phyloP scores from a whole-genome alignment of 768 basidiomycete genomes.

The Collybiopsis luxurians region DNA sequence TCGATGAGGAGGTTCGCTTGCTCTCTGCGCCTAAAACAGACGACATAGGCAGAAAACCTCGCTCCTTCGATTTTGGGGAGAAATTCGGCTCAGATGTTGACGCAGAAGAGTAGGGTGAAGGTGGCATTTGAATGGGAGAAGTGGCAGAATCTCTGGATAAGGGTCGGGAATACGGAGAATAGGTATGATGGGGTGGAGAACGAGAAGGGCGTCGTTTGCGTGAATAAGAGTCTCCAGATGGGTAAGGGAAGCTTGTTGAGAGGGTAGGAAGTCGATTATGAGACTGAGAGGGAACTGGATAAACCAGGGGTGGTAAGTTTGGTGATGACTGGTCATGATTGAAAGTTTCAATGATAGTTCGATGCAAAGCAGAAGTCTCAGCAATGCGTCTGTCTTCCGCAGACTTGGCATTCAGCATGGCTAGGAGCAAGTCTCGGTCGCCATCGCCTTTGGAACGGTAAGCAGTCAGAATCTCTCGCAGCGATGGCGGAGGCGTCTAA shows the following conservation, averaged over 20 bases:
- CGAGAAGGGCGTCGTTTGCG: slow-evolving; percentile 35
- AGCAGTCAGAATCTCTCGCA: slow-evolving; percentile 84
- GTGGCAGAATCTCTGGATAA: slow-evolving; percentile 18
- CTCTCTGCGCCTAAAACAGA: slow-evolving; percentile 43
- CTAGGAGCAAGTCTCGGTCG: slow-evolving; percentile 79
- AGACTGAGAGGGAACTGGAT: slow-evolving; percentile 6
- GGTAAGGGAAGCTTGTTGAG: neutral
- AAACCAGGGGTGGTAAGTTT: slow-evolving; percentile 9
- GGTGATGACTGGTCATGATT: slow-evolving; percentile 29
- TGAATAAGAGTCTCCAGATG: neutral
- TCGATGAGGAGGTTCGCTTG: neutral
- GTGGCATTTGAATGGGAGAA: slow-evolving; percentile 51
- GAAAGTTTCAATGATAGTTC: slow-evolving; percentile 65
- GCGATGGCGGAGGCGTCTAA: slow-evolving; percentile 73
- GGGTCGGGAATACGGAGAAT: slow-evolving; percentile 5
- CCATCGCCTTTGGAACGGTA: slow-evolving; percentile 86
- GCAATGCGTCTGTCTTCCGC: slow-evolving; percentile 90
- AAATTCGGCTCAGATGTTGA: slow-evolving; percentile 67
- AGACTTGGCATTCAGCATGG: slow-evolving; percentile 89
- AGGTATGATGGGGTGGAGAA: slow-evolving; percentile 43
- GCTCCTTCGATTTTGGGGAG: slow-evolving; percentile 56
- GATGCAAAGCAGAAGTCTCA: slow-evolving; percentile 66
- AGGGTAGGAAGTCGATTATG: slow-evolving; percentile 20
- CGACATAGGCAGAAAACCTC: slow-evolving; percentile 78
- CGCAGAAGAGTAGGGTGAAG: slow-evolving; percentile 70